Percentiles rank a stretch among this genome's conserved stretches.
Conservation (phyloP, 2,329 filamentous ascomycete species). For the Fusarium torulosum region DNA sequence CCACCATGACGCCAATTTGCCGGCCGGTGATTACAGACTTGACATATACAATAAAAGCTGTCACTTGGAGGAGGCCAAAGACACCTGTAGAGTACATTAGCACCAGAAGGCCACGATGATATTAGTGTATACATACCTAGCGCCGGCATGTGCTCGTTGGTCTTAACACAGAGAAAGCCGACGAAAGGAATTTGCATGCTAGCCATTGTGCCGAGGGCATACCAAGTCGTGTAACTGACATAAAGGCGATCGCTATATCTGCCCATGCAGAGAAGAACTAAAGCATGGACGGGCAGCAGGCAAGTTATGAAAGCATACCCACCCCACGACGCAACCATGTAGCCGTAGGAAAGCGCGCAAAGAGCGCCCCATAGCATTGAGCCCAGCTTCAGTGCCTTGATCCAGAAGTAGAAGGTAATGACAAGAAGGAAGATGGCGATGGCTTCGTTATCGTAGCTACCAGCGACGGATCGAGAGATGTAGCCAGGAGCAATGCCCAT, state of each 20-base stretch:
- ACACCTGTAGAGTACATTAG: slow-evolving; percentile 70
- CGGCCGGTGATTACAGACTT: slow-evolving; percentile 88
- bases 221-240: slow-evolving; percentile 98
- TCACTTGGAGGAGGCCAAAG: slow-evolving; percentile 93
- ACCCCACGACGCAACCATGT: slow-evolving; percentile 99
- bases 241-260: slow-evolving; percentile 94
- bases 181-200: slow-evolving; percentile 99
- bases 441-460: slow-evolving; percentile 99
- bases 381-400: slow-evolving; percentile 96
- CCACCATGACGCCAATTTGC: slow-evolving; percentile 93
- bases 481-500: slow-evolving; percentile 99
- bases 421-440: slow-evolving; percentile 99
- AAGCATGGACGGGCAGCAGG: slow-evolving; percentile 91
- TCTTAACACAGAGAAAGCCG: slow-evolving; percentile 94
- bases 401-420: slow-evolving; percentile 99
- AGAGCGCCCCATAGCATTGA: slow-evolving; percentile 97
- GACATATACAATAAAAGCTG: slow-evolving; percentile 92
- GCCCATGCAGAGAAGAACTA: slow-evolving; percentile 96
- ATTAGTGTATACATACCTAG: slow-evolving; percentile 69
- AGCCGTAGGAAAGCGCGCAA: slow-evolving; percentile 96
- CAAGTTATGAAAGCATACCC: slow-evolving; percentile 99
- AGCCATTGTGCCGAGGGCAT: slow-evolving; percentile 92
- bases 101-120: background rate
- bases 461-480: slow-evolving; percentile 96
- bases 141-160: slow-evolving; percentile 98